Conservation (phyloP, 208 protist species). For the Wallacemonas sp. region DNA sequence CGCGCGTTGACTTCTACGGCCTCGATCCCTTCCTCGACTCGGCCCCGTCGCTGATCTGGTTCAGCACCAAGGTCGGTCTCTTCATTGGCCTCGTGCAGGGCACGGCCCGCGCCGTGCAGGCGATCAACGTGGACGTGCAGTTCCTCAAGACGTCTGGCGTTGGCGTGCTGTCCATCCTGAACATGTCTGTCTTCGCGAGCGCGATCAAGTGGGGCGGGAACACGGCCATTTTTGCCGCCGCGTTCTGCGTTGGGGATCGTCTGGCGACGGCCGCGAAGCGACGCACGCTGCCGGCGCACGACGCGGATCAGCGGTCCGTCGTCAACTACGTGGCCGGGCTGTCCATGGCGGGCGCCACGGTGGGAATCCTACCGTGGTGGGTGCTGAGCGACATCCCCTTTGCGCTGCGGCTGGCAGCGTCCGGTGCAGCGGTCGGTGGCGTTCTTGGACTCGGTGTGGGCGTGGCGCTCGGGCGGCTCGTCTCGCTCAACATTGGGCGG, state of each 20-base stretch:
- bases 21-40: conserved; percentile 81
- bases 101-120: conserved; percentile 57
- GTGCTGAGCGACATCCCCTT: conserved; percentile 67
- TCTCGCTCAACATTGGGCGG: conserved; percentile 66
- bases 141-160: conserved; percentile 82
- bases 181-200: conserved; percentile 78
- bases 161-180: conserved; percentile 78
- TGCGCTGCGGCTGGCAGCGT: conserved; percentile 61
- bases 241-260: conserved; percentile 80
- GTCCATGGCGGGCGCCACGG: conserved; percentile 65
- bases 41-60: conserved; percentile 77
- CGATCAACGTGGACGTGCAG: conserved; percentile 80
- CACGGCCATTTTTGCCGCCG: conserved; percentile 49
- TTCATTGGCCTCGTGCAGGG: conserved; percentile 79
- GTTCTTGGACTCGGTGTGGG: conserved; percentile 63
- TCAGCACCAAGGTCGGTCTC: conserved; percentile 80
- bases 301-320: conserved; percentile 59
- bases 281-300: conserved; percentile 53
- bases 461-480: conserved; percentile 50
- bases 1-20: conserved; percentile 78
- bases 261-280: conserved; percentile 47
- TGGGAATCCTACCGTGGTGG: conserved; percentile 88
- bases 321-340: conserved; percentile 77
- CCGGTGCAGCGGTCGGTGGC: conserved; percentile 63
- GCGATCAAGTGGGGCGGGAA: conserved; percentile 89